Percentiles rank a stretch among this genome's conserved stretches.
Conservation (phyloP, 2,329 filamentous ascomycete species). For the Sporothrix luriei region DNA sequence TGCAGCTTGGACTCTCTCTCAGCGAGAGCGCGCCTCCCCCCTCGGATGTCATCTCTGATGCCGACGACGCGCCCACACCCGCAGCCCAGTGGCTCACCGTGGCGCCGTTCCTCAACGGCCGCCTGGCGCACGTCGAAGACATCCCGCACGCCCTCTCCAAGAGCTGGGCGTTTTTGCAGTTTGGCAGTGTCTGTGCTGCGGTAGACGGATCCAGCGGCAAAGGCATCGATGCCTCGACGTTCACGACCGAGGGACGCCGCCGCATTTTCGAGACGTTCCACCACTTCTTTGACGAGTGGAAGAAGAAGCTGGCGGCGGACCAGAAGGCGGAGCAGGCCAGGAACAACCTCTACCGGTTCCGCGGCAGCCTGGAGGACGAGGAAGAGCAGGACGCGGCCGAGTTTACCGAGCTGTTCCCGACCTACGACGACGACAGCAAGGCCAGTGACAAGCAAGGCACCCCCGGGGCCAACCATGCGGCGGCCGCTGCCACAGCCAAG, state of each 20-base stretch:
- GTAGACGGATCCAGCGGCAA: slow-evolving; percentile 51
- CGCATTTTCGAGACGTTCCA: slow-evolving; percentile 69
- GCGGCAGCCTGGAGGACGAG: slow-evolving; percentile 73
- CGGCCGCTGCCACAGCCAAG: slow-evolving; percentile 25
- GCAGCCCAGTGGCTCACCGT: slow-evolving; percentile 48
- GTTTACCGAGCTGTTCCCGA: slow-evolving; percentile 79
- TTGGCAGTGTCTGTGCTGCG: slow-evolving; percentile 50
- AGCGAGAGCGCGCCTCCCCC: slow-evolving; percentile 49
- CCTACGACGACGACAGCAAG: slow-evolving; percentile 60
- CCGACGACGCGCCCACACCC: slow-evolving; percentile 30
- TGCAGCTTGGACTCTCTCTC: slow-evolving; percentile 74
- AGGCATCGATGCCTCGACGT: slow-evolving; percentile 44
- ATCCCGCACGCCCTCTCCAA: slow-evolving; percentile 38
- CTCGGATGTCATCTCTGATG: slow-evolving; percentile 38
- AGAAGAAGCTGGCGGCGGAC: slow-evolving; percentile 72
- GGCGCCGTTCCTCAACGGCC: slow-evolving; percentile 61
- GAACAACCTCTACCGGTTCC: slow-evolving; percentile 79
- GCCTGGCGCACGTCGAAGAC: slow-evolving; percentile 40
- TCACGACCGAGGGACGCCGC: slow-evolving; percentile 51
- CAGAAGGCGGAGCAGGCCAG: slow-evolving; percentile 73
- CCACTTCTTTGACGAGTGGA: slow-evolving; percentile 79
- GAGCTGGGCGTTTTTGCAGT: slow-evolving; percentile 55
- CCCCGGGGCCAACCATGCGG: neutral
- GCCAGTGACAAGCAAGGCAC: slow-evolving; percentile 33
- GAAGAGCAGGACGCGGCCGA: slow-evolving; percentile 74